Base-by-base conservation (phyloP, 495 filamentous ascomycete genomes). In the Tuber aestivum region DNA sequence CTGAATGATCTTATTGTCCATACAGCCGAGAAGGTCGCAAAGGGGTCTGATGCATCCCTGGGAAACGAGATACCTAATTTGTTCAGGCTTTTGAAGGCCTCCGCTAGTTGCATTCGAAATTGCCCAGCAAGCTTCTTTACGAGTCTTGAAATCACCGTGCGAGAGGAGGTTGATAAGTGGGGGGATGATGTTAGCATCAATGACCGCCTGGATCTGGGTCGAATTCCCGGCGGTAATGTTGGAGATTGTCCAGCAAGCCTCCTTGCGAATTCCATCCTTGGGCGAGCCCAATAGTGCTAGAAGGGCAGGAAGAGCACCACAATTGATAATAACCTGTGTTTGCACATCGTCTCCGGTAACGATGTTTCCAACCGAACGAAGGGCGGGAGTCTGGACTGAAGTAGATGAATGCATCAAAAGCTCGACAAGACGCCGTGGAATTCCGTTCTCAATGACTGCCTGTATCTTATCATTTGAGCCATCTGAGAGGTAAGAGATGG, bases 1-100 rank as follows among this genome's bases (percentile, higher is more conserved):
- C 84, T 99, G 96, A 81, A 99, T 98, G 84, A 99, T 99, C 90
- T 99, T 99, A 86, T 99, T 99, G 85, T 99, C 96, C 21, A 97
- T 96, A 88, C 96, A 98, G 56, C 90, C 91, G 32, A 99, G 89
- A 32, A 99, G 91, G 79, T 99, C 96, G 85, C 96, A 99, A 48
- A 99, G 89, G 0, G 96, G 96, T 86, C 93, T 97, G 86, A 99
- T 98, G 88, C 93, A 97, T 72, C 96, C 96, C 83, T 94, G 91
- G 14, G 89, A 84, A 70, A 99, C 96, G 72, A 99, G 88, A 82
- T 97, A 98, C 74, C 96, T 89, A 78, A 99, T 99, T 86, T 99
- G 96, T 41, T 97, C 96, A 7, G 96, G 96, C 88, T 97, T 98
- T 86, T 97, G 95, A 32, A 99, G 90, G 78, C 96, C 96, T 79